phyloP scores from a whole-genome alignment of 176 grass and related monocot genomes.

The sorghum (Sorghum bicolor) region Sorghum_bicolor_NCBIv3 NC_012871.2:75708501-75709000 shows the following conservation, averaged over 20 bases:
- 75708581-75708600: constrained; percentile 2
- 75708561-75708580: constrained; percentile 24
- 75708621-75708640: constrained; percentile 89
- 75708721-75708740: constrained; percentile 10
- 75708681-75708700: constrained; percentile 84
- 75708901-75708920: constrained; percentile 96
- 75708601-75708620: constrained; percentile 50
- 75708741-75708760: neutral
- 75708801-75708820: constrained; percentile 7
- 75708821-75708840: neutral
- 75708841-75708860: constrained; percentile 71
- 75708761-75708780: neutral
- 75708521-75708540: constrained; percentile 77
- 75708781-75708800: neutral
- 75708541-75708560: constrained; percentile 47
- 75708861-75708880: constrained; percentile 93
- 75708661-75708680: constrained; percentile 83
- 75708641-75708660: constrained; percentile 82
- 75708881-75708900: constrained; percentile 97
- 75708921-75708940: constrained; percentile 59
- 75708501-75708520: constrained; percentile 83
- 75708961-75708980: constrained; percentile 27
- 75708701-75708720: constrained; percentile 76
- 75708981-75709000: constrained; percentile 31
- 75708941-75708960: constrained; percentile 25